A percentile compares a stretch with the other conserved stretches of the same genome.
Conservation (phyloP, 148 eudicot species). For the Nepenthes mirabilis region DNA sequence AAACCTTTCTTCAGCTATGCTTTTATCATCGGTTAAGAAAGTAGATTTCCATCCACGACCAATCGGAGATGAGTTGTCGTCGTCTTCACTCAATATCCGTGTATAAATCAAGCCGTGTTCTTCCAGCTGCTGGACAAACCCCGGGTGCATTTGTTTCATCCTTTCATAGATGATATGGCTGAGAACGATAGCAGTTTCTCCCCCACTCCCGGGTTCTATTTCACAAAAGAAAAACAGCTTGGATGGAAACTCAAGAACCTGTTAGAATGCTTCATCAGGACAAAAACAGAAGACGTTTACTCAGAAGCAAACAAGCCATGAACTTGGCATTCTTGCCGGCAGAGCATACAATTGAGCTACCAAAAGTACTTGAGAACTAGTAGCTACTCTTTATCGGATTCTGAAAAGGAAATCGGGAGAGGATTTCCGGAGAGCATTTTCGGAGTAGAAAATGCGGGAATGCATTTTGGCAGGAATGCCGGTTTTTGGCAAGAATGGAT, state of each 20-base stretch:
- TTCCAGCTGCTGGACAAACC: conserved; percentile 53
- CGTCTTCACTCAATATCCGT: conserved; percentile 63
- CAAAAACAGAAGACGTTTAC: too few relatives aligned
- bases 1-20: conserved; percentile 65
- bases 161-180: conserved; percentile 66
- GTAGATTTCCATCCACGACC: conserved; percentile 89
- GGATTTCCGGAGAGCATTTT: too few relatives aligned
- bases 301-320: too few relatives aligned
- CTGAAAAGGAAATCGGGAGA: too few relatives aligned
- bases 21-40: conserved; percentile 63
- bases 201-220: conserved; percentile 62
- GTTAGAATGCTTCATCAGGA: too few relatives aligned
- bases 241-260: conserved; percentile 20
- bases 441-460: too few relatives aligned
- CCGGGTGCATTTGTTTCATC: conserved; percentile 65
- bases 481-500: too few relatives aligned
- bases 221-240: conserved; percentile 82
- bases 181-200: conserved; percentile 87
- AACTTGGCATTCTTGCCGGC: too few relatives aligned
- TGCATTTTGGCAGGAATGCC: too few relatives aligned
- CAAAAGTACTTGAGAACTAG: too few relatives aligned
- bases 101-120: conserved; percentile 56
- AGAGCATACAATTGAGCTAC: too few relatives aligned
- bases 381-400: too few relatives aligned
- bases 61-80: conserved; percentile 58